Percentiles rank a stretch among this genome's conserved stretches.
phyloP scores from a whole-genome alignment of 768 basidiomycete genomes.

The Boletellus ananiceps region DNA sequence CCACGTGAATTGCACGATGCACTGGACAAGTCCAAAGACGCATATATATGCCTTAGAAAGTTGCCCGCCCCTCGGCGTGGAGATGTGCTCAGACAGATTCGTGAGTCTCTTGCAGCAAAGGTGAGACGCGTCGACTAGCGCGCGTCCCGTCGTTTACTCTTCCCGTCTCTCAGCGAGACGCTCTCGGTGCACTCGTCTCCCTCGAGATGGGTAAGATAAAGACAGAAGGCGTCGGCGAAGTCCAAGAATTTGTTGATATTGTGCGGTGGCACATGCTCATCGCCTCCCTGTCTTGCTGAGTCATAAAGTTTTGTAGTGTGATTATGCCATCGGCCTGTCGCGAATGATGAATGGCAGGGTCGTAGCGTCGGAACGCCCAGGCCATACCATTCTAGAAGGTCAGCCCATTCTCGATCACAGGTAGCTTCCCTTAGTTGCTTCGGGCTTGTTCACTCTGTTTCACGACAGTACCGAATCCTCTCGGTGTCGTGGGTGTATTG shows the following conservation, averaged over 20 bases:
- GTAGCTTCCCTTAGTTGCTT: not conserved
- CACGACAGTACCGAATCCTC: conserved; percentile 78
- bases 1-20: conserved; percentile 67
- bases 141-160: conserved; percentile 8
- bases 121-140: conserved; percentile 32
- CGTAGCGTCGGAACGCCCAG: conserved; percentile 83
- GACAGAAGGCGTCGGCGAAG: conserved; percentile 88
- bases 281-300: conserved; percentile 3
- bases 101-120: conserved; percentile 76
- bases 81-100: conserved; percentile 82
- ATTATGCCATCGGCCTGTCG: conserved; percentile 90
- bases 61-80: conserved; percentile 87
- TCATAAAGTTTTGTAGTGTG: conserved; percentile 53
- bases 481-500: conserved; percentile 69
- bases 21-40: conserved; percentile 67
- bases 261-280: conserved; percentile 43
- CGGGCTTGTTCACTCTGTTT: conserved; percentile 10
- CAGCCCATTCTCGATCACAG: not conserved
- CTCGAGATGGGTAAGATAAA: conserved; percentile 91
- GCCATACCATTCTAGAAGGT: conserved; percentile 91
- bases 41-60: conserved; percentile 63
- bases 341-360: conserved; percentile 92
- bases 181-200: conserved; percentile 76
- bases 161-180: conserved; percentile 51
- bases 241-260: conserved; percentile 93